Evolutionary conservation across 1,139 yeast genomes (phyloP), one percentile per base, ranked within the genome.

Genomic region (Candida frijolesensis): DNA sequence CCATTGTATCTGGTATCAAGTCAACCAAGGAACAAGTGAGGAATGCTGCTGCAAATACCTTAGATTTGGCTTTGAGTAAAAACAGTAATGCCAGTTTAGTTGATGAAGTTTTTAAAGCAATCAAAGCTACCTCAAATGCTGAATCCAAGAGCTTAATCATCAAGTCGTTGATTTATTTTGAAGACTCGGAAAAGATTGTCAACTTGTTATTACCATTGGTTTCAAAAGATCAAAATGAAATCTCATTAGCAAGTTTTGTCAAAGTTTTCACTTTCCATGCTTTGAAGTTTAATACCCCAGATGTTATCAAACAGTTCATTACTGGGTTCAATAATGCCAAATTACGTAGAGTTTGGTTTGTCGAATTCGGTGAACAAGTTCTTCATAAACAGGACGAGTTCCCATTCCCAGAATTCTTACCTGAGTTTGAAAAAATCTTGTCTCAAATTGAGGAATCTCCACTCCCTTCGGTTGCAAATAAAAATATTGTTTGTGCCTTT

Each of bases 201-300:
- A 61, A 69, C 1, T 73, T 70, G 0, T 61, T 90, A 35, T 56
- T 76, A 2, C 77, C 87, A 1, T 68, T 83, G 15, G 73, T 87
- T 8, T 58, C 79, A 1, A 91, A 89, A 60, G 98, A 92, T 61
- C 81, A 83, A 48, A 89, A 90, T 58, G 98, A 94, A 63, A 41
- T 59, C 1, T 83, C 89, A 0, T 72, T 90, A 46, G 56, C 70
- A 2, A 70, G 74, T 5, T 71, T 83, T 54, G 70, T 86, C n/a
- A 65, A 69, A n/a, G 74, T 84, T 0, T 79, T 80, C 54, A 74
- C 79, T 46, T 57, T 59, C 25, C 85, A 79, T 57, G 46, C 49
- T 8, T 45, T 59, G n/a, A 51, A 51, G 4, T 45, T 55, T n/a
- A 53, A 56, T n/a, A 55, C 54, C 7, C 56, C 55, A 27, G 54